Base-by-base conservation (phyloP, 2,329 filamentous ascomycete species). In the Aspergillus hiratsukae region DNA sequence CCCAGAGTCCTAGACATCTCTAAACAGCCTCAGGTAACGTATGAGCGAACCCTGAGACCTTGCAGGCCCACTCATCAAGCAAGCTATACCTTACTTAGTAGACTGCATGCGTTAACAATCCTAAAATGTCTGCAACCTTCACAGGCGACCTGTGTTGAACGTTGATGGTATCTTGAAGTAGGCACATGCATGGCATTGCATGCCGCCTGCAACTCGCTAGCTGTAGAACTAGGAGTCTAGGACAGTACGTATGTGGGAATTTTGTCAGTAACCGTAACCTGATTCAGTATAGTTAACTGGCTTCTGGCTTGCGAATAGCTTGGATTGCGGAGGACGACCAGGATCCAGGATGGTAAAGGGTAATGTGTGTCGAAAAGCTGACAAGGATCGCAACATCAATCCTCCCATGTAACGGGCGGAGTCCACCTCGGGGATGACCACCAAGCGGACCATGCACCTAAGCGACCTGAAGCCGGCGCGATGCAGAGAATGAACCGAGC, bases 11-110 rank as follows among this genome's bases (percentile, higher is more conserved):
- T 19, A 43, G n/a, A 19, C 19, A 21, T 43, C 9, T 43, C 9
- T 43, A 43, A 21, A 10, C n/a, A 11, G 10, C 10, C 21, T 43
- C 40, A 10, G 19, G 21, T 25, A 11, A 7, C 6, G 23, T 46
- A 23, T 46, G 43, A 46, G 14, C 19, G 19, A 46, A 23, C 10
- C 11, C 21, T 19, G n/a, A 21, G 9, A 19, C 21, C 4, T 27
- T 46, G 43, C 8, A 46, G 10, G 10, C 5, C 64, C 66, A 67
- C 63, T 67, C 63, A 69, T 66, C 3, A 27, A 68, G 67, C 11
- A 46, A 14, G 21, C 5, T 14, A 46, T 27, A 46, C 19, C 11
- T 27, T 27, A 46, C 19, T 23, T 27, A 25, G 21, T 17, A 21
- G 21, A 27, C 5, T 46, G 21, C 27, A 46, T 23, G 43, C 43